phyloP scores from a whole-genome alignment of 2,329 filamentous ascomycete genomes.

The Epichloe gansuensis region DNA sequence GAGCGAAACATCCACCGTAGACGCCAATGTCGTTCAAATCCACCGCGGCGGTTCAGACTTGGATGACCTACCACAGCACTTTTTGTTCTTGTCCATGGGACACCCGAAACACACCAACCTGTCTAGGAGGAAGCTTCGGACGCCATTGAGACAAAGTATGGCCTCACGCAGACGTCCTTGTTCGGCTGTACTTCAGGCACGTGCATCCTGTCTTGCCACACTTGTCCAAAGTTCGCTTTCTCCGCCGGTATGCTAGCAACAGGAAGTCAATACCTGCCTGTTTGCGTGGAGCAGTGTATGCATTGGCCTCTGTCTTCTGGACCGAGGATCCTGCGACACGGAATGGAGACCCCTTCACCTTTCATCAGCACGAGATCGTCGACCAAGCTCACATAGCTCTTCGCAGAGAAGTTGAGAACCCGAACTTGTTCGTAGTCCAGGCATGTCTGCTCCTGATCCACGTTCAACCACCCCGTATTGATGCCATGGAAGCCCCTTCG shows the following conservation, averaged over 20 bases:
- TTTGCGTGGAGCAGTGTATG: slow-evolving; percentile 32
- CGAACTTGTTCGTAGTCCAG: slow-evolving; percentile 33
- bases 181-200: slow-evolving; percentile 33
- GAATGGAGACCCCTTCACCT: slow-evolving; percentile 13
- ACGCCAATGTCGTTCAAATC: slow-evolving; percentile 32
- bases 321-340: slow-evolving; percentile 1
- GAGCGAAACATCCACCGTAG: slow-evolving; percentile 30
- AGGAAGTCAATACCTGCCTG: slow-evolving; percentile 30
- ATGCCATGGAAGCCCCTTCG: slow-evolving; percentile 33
- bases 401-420: slow-evolving; percentile 33
- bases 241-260: slow-evolving; percentile 24
- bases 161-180: slow-evolving; percentile 26
- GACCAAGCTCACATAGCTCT: slow-evolving; percentile 30
- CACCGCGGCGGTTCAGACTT: slow-evolving; percentile 21
- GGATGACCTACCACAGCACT: slow-evolving; percentile 31
- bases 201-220: slow-evolving; percentile 32
- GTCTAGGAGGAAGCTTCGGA: slow-evolving; percentile 26
- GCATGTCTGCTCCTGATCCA: slow-evolving; percentile 33
- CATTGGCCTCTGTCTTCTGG: slow-evolving; percentile 21
- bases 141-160: slow-evolving; percentile 30
- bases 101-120: slow-evolving; percentile 31
- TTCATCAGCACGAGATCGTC: slow-evolving; percentile 28
- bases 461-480: slow-evolving; percentile 31
- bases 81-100: slow-evolving; percentile 30
- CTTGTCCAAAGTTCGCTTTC: slow-evolving; percentile 31